Conservation (phyloP, 2,329 filamentous ascomycete genomes). For the Botrytis paeoniae region DNA sequence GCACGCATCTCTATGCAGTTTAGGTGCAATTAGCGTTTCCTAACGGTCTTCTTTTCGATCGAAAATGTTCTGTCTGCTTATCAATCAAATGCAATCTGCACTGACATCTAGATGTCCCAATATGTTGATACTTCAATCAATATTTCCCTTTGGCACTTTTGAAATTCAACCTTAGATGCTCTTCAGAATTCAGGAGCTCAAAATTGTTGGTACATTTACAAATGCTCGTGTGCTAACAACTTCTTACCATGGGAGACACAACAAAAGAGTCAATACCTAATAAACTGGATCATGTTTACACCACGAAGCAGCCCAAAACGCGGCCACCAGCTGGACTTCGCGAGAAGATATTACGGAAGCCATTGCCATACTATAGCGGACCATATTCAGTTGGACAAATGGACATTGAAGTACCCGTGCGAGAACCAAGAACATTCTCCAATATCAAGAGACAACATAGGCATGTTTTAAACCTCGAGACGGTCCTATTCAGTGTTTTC, state of each 20-base stretch:
- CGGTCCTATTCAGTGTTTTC: slow-evolving; percentile 63
- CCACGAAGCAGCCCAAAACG: slow-evolving; percentile 41
- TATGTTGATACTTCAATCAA: neutral
- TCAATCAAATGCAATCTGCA: neutral
- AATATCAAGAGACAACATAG: slow-evolving; percentile 48
- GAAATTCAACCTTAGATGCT: neutral
- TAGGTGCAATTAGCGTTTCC: neutral
- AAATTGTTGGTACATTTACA: neutral
- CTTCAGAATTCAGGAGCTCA: neutral
- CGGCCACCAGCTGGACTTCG: slow-evolving; percentile 47
- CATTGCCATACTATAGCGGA: slow-evolving; percentile 50
- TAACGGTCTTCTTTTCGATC: neutral
- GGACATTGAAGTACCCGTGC: slow-evolving; percentile 53
- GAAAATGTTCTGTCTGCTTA: neutral
- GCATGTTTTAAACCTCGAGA: slow-evolving; percentile 52
- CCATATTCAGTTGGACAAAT: slow-evolving; percentile 52
- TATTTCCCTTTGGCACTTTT: neutral
- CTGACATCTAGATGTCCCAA: neutral
- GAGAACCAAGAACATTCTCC: slow-evolving; percentile 47
- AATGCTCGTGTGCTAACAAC: neutral
- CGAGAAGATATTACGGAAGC: slow-evolving; percentile 45
- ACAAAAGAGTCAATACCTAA: neutral
- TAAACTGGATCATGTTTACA: slow-evolving; percentile 3
- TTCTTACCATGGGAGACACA: neutral
- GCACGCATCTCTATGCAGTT: neutral